These are phyloP conservation scores for Leccinum subrobustum DNA, from an alignment of 1,284 basidiomycete species.

Conservation along the genomic window DNA sequence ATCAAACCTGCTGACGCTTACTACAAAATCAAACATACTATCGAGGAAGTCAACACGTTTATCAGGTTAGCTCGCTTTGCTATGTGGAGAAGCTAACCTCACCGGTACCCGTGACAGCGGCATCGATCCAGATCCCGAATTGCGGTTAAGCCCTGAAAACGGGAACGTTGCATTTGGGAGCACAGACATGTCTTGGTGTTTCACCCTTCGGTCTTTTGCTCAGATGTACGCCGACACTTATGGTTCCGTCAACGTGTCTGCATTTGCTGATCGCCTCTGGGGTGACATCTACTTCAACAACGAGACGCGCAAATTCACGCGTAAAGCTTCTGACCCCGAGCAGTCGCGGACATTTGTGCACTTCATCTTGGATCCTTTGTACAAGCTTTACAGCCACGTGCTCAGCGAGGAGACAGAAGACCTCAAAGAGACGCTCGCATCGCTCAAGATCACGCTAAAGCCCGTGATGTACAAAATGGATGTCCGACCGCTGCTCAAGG, in stretches of 20 bases:
- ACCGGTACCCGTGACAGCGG: constrained; percentile 46
- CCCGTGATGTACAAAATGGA: constrained; percentile 98
- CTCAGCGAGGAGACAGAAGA: constrained; percentile 88
- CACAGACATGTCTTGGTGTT: constrained; percentile 97
- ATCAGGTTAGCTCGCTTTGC: constrained; percentile 62
- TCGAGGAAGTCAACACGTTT: constrained; percentile 96
- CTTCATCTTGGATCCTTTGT: constrained; percentile 95
- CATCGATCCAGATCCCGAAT: constrained; percentile 85
- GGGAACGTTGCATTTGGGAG: constrained; percentile 98
- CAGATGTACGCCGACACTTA: constrained; percentile 93
- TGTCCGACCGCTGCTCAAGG: constrained; percentile 90
- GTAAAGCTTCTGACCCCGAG: constrained; percentile 82
- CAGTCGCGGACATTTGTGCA: constrained; percentile 89
- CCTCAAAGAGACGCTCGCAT: constrained; percentile 78
- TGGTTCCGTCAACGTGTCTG: constrained; percentile 66
- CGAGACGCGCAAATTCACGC: constrained; percentile 84
- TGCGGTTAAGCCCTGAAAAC: constrained; percentile 88
- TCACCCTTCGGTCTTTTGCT: constrained; percentile 93
- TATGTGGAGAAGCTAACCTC: constrained; percentile 4
- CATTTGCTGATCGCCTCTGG: constrained; percentile 90
- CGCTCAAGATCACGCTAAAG: constrained; percentile 85
- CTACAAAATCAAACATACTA: constrained; percentile 98
- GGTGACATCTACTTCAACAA: constrained; percentile 95
- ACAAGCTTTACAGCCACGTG: constrained; percentile 96
- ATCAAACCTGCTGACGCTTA: constrained; percentile 96